Evolutionary conservation across 1,139 yeast genomes (phyloP), one percentile per base, ranked within the genome.

Genomic region (Saccharomyces hybrid): DNA sequence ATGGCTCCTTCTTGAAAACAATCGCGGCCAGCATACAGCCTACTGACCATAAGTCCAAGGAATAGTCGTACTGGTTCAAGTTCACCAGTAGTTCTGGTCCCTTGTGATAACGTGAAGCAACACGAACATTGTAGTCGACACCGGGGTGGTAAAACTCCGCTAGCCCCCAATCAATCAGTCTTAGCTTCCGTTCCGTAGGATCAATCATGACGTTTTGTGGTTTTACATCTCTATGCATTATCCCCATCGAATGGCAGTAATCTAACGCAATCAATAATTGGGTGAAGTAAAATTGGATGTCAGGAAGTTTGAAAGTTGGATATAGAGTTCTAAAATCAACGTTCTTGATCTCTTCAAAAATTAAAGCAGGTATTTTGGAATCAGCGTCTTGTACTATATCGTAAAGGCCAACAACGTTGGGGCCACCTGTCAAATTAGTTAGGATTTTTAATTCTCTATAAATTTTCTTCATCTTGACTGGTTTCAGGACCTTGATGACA

Each of bases 151-250:
- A 86, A 66, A 85, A 86, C 67, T 86, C 95, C 3, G 95, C 93
- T 53, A 86, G 73, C 44, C 95, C 95, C 95, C 95, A 86, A 70
- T 86, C 95, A 54, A 86, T 86, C 57, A 86, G 77, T 61, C 91
- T 76, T 59, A 86, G 73, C 62, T 82, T 80, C 61, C 79, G 81
- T 56, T 73, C 75, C 49, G 74, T 66, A 47, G 88, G 93, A 68
- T 86, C 93, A 62, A 86, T 86, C 93, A 86, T 86, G 55, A 86
- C 84, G 69, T 86, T 86, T 67, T 86, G 95, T 3, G 95, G 95
- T 70, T 86, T 86, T 50, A 86, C 93, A 68, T 86, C 95, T 66
- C 95, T 75, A 68, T 86, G 95, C 78, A 86, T 84, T 54, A 86
- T 85, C 25, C 95, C 95, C 86, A 84, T 84, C 2, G 89, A 83